Conservation (phyloP, 441 rosid species). For the California macrophylla region DNA sequence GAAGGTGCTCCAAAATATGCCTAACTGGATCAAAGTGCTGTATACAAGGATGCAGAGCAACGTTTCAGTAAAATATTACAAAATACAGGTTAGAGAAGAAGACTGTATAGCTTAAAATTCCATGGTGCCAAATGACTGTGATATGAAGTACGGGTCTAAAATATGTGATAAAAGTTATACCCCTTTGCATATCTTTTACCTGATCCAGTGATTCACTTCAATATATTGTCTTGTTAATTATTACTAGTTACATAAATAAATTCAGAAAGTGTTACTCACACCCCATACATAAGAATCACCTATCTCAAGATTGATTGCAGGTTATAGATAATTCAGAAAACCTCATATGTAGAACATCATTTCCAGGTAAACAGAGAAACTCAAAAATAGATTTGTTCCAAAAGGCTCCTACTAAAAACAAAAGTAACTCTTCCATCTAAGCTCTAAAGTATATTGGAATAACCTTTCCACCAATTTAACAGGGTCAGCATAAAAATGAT, state of each 20-base stretch:
- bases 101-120: background rate
- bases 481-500: background rate
- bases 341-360: background rate
- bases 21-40: slow-evolving; percentile 84
- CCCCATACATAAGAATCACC: background rate
- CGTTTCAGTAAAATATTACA: background rate
- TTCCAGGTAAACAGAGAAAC: background rate
- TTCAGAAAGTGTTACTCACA: background rate
- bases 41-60: slow-evolving; percentile 7
- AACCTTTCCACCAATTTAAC: slow-evolving; percentile 5
- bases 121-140: background rate
- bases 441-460: background rate
- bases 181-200: background rate
- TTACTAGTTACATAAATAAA: background rate
- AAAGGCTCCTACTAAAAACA: background rate
- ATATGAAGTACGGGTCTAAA: background rate
- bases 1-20: slow-evolving; percentile 66
- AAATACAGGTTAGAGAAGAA: slow-evolving; percentile 2
- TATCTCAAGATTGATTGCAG: background rate
- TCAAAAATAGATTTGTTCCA: background rate
- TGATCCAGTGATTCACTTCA: background rate
- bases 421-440: background rate
- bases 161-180: background rate
- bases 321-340: background rate
- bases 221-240: background rate